Evolutionary conservation across 495 filamentous ascomycete species (phyloP).

Genomic region (Tuber borchii): DNA sequence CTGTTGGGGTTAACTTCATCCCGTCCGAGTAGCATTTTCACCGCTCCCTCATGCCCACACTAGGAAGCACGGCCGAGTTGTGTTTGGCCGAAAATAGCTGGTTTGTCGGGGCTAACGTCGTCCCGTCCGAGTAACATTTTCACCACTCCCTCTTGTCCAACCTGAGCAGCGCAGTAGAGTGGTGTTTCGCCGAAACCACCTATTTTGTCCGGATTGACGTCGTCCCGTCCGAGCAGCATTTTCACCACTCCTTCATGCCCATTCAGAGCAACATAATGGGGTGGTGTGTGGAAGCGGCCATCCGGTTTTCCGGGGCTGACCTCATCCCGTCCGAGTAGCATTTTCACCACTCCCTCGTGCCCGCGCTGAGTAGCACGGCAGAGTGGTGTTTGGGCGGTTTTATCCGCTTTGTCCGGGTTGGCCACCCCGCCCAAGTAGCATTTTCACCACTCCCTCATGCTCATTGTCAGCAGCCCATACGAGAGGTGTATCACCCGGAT

Average conservation of each 20-base stretch:
- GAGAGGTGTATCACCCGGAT: too few species aligned
- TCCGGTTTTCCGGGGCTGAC: not conserved
- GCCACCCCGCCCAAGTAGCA: not conserved
- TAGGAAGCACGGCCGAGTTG: too few species aligned
- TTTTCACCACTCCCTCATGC: not conserved
- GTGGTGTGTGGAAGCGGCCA: not conserved
- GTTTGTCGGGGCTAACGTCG: not conserved
- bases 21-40: too few species aligned
- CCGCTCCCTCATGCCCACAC: not conserved
- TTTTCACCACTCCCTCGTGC: not conserved
- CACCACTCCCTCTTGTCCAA: too few species aligned
- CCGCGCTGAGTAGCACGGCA: not conserved
- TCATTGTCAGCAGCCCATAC: not conserved
- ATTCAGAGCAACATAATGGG: not conserved
- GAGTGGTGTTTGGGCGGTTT: not conserved
- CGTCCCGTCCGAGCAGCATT: not conserved
- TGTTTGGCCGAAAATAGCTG: too few species aligned
- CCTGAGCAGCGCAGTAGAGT: not conserved
- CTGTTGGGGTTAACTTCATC: too few species aligned
- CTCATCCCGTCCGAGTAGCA: not conserved
- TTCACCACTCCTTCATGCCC: not conserved
- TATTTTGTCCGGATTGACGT: not conserved
- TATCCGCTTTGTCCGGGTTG: not conserved
- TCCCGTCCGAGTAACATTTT: too few species aligned
- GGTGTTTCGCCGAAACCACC: not conserved